Conservation (phyloP, 2,329 filamentous ascomycete species). For the Alternaria consortialis region DNA sequence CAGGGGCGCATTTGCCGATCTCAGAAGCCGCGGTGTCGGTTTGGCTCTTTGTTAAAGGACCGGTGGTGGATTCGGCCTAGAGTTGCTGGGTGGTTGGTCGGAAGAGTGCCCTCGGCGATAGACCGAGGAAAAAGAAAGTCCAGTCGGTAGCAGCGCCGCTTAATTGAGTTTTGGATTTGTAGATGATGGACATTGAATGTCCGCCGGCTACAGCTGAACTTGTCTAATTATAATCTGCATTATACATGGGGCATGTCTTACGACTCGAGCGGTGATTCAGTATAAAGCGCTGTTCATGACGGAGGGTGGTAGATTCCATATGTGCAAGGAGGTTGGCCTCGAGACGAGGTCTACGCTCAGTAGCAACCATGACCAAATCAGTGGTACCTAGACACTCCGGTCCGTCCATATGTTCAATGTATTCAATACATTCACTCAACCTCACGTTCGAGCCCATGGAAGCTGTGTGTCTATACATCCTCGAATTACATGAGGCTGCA, state of each 20-base stretch:
- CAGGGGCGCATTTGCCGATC: conserved; percentile 18
- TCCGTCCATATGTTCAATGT: not conserved
- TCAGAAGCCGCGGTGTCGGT: conserved; percentile 14
- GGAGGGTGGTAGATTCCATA: not conserved
- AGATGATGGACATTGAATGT: not conserved
- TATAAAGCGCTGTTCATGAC: not conserved
- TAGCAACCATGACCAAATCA: not conserved
- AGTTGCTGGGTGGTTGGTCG: not conserved
- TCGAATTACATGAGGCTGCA: conserved; percentile 18
- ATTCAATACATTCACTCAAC: not conserved
- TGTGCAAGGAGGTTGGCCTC: not conserved
- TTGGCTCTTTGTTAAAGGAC: conserved; percentile 1
- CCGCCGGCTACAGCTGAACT: not conserved
- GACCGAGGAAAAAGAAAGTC: not conserved
- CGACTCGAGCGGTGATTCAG: not conserved
- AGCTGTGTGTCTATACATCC: not conserved
- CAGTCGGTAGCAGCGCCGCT: conserved; percentile 6
- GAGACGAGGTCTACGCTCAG: not conserved
- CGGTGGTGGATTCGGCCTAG: conserved; percentile 1
- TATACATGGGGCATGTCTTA: not conserved
- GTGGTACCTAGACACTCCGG: not conserved
- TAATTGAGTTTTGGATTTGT: not conserved
- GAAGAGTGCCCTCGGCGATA: not conserved
- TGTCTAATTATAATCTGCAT: not conserved
- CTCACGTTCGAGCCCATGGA: not conserved